Evolutionary conservation across 1,284 basidiomycete species (phyloP).

Genomic region (Serendipita sp.): DNA sequence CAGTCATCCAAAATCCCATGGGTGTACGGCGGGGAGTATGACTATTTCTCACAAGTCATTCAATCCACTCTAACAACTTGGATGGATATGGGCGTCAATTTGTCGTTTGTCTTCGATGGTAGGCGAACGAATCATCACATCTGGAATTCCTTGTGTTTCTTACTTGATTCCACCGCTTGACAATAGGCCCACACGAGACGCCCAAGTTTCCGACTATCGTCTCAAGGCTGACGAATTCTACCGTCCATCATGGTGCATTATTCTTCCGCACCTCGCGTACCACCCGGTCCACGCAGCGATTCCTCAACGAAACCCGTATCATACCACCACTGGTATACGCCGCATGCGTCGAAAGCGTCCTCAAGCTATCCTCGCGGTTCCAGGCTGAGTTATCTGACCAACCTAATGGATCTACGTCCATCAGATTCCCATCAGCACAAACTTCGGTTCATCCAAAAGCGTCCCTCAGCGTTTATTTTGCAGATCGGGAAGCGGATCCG

Average conservation of each 20-base stretch:
- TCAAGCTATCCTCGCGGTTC: slow-evolving; percentile 25
- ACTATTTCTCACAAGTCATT: slow-evolving; percentile 39
- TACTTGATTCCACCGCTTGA: background rate
- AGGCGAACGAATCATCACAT: slow-evolving; percentile 19
- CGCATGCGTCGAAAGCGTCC: slow-evolving; percentile 48
- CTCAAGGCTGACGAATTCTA: slow-evolving; percentile 41
- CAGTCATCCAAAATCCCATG: slow-evolving; percentile 53
- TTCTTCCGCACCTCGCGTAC: slow-evolving; percentile 71
- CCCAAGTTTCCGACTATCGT: slow-evolving; percentile 63
- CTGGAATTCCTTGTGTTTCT: slow-evolving; percentile 18
- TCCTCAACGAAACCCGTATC: slow-evolving; percentile 57
- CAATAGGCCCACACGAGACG: slow-evolving; percentile 50
- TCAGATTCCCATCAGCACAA: slow-evolving; percentile 4
- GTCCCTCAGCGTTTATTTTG: slow-evolving; percentile 45
- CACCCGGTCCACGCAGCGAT: slow-evolving; percentile 57
- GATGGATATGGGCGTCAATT: slow-evolving; percentile 55
- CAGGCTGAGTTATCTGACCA: slow-evolving; percentile 10
- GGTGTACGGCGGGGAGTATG: slow-evolving; percentile 78
- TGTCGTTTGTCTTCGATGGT: slow-evolving; percentile 91
- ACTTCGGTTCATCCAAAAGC: background rate
- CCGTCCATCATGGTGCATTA: slow-evolving; percentile 49
- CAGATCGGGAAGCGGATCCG: slow-evolving; percentile 78
- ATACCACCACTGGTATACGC: slow-evolving; percentile 58
- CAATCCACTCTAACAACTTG: slow-evolving; percentile 48
- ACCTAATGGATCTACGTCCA: no score